A percentile compares a stretch with the other conserved stretches of the same genome.
These are phyloP conservation scores for Azolla pinnata DNA, from an alignment of 75 land plant species.

Conservation along the genomic window DNA sequence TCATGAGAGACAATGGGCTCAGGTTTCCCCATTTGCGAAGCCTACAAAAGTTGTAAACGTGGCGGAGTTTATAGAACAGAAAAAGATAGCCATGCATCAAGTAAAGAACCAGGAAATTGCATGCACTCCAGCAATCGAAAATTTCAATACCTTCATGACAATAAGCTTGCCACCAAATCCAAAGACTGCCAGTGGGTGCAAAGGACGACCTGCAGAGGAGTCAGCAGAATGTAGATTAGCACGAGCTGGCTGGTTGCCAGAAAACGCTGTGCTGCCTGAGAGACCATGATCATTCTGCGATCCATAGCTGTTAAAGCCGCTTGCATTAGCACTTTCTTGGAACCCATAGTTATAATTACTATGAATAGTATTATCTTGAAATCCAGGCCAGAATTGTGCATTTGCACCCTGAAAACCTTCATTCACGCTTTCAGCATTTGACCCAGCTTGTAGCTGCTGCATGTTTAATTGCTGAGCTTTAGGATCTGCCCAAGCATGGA, in stretches of 20 bases:
- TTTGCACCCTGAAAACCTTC: neutral
- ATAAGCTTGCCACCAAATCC: constrained; percentile 95
- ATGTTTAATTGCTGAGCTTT: no score
- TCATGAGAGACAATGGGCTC: constrained; percentile 1
- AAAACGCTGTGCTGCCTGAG: constrained; percentile 13
- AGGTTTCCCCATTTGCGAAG: neutral
- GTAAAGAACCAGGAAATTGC: neutral
- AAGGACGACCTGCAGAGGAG: constrained; percentile 78
- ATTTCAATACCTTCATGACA: constrained; percentile 41
- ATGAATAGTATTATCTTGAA: constrained; percentile 15
- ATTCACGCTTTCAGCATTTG: neutral
- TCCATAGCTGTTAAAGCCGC: no score
- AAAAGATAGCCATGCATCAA: no score
- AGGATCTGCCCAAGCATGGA: neutral
- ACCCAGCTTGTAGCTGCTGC: neutral
- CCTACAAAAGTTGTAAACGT: no score
- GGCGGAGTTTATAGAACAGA: no score
- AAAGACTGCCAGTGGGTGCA: constrained; percentile 78
- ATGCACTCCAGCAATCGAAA: neutral
- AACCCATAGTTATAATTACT: no score
- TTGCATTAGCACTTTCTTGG: no score
- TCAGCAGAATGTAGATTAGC: constrained; percentile 30
- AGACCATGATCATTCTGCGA: no score
- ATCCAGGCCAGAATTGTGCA: constrained; percentile 21
- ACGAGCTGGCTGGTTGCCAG: constrained; percentile 16